phyloP scores from a whole-genome alignment of 805 yeast genomes.

The Wickerhamiella galacta region DNA sequence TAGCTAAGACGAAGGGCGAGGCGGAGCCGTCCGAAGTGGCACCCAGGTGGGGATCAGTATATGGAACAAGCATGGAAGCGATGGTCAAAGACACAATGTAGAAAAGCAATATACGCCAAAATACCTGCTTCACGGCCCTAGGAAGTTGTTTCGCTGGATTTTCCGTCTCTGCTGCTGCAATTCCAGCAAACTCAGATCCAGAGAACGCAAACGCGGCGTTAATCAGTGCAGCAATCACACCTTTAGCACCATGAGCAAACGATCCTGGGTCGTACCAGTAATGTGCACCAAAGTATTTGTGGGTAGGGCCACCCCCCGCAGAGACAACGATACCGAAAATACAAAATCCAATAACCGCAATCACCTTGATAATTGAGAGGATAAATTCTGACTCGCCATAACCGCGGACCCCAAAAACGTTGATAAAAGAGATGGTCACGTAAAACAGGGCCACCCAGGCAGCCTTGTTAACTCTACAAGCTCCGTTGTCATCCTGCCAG shows the following conservation, averaged over 20 bases:
- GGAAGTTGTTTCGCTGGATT: slow-evolving; percentile 49
- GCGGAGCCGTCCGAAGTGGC: slow-evolving; percentile 40
- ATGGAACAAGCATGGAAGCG: slow-evolving; percentile 50
- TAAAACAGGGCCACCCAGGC: slow-evolving; percentile 43
- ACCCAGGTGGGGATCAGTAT: slow-evolving; percentile 29
- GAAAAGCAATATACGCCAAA: slow-evolving; percentile 54
- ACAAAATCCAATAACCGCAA: slow-evolving; percentile 44
- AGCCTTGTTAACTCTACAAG: slow-evolving; percentile 30
- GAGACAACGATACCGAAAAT: slow-evolving; percentile 39
- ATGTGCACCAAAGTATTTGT: slow-evolving; percentile 35
- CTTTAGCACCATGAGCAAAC: slow-evolving; percentile 46
- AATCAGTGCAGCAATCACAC: slow-evolving; percentile 45
- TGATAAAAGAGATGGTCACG: slow-evolving; percentile 31
- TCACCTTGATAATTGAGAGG: slow-evolving; percentile 39
- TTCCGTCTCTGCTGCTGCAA: slow-evolving; percentile 51
- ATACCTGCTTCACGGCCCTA: slow-evolving; percentile 52
- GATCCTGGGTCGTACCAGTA: slow-evolving; percentile 52
- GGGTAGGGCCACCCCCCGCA: slow-evolving; percentile 41
- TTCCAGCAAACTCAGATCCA: slow-evolving; percentile 49
- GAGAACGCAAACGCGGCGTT: slow-evolving; percentile 52
- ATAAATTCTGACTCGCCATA: slow-evolving; percentile 55
- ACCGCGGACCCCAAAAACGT: slow-evolving; percentile 40
- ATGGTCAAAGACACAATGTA: slow-evolving; percentile 37
- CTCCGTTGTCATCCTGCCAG: slow-evolving; percentile 29
- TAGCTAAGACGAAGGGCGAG: slow-evolving; percentile 67